These are phyloP conservation scores for Xerocomus spinulosus DNA, from an alignment of 768 basidiomycete species.

Conservation along the genomic window DNA sequence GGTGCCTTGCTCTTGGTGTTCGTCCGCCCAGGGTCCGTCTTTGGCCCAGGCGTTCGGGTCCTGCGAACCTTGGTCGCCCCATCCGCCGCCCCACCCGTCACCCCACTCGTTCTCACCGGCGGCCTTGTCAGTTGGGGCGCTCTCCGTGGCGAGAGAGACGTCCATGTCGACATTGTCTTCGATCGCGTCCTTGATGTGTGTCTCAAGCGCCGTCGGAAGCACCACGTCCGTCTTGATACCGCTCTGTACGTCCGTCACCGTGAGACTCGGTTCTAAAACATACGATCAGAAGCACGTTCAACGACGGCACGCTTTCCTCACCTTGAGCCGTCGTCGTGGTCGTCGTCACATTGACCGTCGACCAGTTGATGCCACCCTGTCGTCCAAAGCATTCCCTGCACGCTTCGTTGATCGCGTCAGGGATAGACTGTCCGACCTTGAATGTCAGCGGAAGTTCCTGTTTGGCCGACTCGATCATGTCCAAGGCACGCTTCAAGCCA, in stretches of 20 bases:
- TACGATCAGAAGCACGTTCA: conserved; percentile 4
- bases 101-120: conserved; percentile 1
- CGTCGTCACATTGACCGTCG: conserved; percentile 7
- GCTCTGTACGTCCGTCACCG: conserved; percentile 13
- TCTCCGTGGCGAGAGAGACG: conserved; percentile 5
- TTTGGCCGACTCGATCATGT: conserved; percentile 37
- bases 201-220: conserved; percentile 25
- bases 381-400: conserved; percentile 48
- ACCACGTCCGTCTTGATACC: conserved; percentile 12
- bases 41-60: conserved; percentile 12
- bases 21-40: conserved; percentile 2
- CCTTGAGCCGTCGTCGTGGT: conserved; percentile 9
- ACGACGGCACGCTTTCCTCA: background rate
- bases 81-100: conserved; percentile 2
- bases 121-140: background rate
- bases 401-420: conserved; percentile 45
- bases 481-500: conserved; percentile 43
- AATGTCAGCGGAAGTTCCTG: conserved; percentile 42
- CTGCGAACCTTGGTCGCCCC: conserved; percentile 13
- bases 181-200: conserved; percentile 23
- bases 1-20: too few species aligned
- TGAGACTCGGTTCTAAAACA: conserved; percentile 12
- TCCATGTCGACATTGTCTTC: conserved; percentile 26
- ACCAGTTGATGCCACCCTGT: conserved; percentile 39
- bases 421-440: conserved; percentile 36